phyloP scores from a whole-genome alignment of 306 rosid species.

The Phaseolus lunatus region DNA sequence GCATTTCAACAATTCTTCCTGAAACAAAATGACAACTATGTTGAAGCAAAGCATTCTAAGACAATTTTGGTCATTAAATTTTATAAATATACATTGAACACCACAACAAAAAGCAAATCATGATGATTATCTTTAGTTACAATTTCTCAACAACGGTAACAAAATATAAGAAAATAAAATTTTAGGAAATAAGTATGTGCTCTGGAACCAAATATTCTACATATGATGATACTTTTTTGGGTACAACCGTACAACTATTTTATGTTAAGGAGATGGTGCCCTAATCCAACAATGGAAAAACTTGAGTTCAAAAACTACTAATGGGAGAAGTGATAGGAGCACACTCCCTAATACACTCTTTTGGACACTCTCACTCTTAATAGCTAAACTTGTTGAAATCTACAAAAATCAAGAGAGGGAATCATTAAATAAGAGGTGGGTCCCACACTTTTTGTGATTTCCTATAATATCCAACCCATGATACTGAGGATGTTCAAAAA shows the following conservation, averaged over 20 bases:
- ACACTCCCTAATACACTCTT: no score
- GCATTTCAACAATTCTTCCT: conserved; percentile 88
- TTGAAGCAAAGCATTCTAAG: conserved; percentile 40
- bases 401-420: no score
- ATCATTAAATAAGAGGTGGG: no score
- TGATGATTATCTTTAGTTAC: conserved; percentile 27
- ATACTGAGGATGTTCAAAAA: no score
- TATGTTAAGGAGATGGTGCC: neutral
- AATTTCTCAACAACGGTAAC: conserved; percentile 27
- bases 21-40: conserved; percentile 48
- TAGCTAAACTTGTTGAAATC: no score
- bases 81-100: conserved; percentile 33
- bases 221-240: neutral
- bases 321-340: neutral
- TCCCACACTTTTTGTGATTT: no score
- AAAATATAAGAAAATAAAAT: conserved; percentile 38
- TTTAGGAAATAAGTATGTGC: conserved; percentile 1
- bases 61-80: conserved; percentile 31
- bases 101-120: conserved; percentile 10
- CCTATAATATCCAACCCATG: no score
- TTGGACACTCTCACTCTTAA: no score
- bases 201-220: conserved; percentile 31
- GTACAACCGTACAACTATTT: neutral
- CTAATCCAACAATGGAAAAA: neutral
- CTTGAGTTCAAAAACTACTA: neutral